Percentiles rank a stretch among this genome's conserved stretches.
These are phyloP conservation scores for Trichosporon coremiiforme DNA, from an alignment of 1,284 basidiomycete genomes.

Conservation along the genomic window DNA sequence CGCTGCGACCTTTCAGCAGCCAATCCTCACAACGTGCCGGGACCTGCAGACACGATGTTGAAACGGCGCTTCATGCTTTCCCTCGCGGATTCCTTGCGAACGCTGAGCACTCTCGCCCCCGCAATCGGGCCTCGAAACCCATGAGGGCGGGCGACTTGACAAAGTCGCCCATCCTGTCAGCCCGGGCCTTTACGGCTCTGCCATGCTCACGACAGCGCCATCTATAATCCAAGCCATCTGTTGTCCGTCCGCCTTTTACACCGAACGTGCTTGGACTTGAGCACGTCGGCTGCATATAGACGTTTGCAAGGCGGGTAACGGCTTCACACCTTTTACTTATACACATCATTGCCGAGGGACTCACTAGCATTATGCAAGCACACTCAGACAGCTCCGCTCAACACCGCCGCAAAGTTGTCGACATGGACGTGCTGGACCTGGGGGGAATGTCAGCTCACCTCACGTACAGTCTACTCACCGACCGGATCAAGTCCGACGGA, in stretches of 20 bases:
- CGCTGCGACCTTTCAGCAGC: not conserved
- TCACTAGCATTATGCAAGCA: slow-evolving; percentile 19
- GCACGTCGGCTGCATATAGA: slow-evolving; percentile 24
- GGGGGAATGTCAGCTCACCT: not conserved
- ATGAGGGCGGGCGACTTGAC: slow-evolving; percentile 18
- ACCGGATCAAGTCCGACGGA: not conserved
- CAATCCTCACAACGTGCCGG: slow-evolving; percentile 24
- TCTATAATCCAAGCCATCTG: slow-evolving; percentile 23
- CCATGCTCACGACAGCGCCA: slow-evolving; percentile 22
- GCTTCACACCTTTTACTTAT: slow-evolving; percentile 39
- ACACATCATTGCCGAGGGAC: slow-evolving; percentile 34
- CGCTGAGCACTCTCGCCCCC: slow-evolving; percentile 16
- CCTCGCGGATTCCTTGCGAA: slow-evolving; percentile 30
- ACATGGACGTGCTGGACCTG: slow-evolving; percentile 40
- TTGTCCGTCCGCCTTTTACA: slow-evolving; percentile 36
- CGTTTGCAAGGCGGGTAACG: slow-evolving; percentile 25
- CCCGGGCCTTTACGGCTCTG: slow-evolving; percentile 32
- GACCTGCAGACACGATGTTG: slow-evolving; percentile 6
- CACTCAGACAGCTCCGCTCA: slow-evolving; percentile 33
- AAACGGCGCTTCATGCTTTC: slow-evolving; percentile 13
- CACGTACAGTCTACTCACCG: not conserved
- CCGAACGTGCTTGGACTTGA: slow-evolving; percentile 20
- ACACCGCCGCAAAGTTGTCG: slow-evolving; percentile 40
- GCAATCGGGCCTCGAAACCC: slow-evolving; percentile 34
- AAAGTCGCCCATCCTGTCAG: slow-evolving; percentile 14